Conservation (phyloP, 257 asterid genomes). For the Solanum gracilifrons region DNA sequence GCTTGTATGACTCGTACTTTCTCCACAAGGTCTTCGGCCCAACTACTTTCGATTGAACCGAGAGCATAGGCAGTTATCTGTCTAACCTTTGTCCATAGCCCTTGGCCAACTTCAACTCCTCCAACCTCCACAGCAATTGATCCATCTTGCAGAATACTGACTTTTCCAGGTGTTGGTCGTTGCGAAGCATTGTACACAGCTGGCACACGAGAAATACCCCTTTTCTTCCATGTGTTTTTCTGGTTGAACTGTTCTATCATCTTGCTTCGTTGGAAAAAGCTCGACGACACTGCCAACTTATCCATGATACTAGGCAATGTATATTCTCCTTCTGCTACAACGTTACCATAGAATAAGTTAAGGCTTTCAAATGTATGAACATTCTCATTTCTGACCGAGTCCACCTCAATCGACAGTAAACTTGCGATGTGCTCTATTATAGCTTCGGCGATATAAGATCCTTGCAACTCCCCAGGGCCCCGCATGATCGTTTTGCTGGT, state of each 20-base stretch:
- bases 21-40: slow-evolving; percentile 36
- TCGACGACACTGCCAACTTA: slow-evolving; percentile 32
- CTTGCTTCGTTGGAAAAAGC: slow-evolving; percentile 17
- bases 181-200: slow-evolving; percentile 18
- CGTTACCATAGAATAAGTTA: slow-evolving; percentile 23
- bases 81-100: slow-evolving; percentile 21
- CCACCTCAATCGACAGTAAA: slow-evolving; percentile 35
- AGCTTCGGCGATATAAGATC: slow-evolving; percentile 60
- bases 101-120: slow-evolving; percentile 74
- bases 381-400: slow-evolving; percentile 32
- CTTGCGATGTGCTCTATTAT: slow-evolving; percentile 54
- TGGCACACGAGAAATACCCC: slow-evolving; percentile 70
- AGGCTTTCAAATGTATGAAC: slow-evolving; percentile 52
- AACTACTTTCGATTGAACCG: slow-evolving; percentile 34
- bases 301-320: slow-evolving; percentile 51
- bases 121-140: slow-evolving; percentile 63
- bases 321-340: slow-evolving; percentile 35
- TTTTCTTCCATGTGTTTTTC: slow-evolving; percentile 35
- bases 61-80: slow-evolving; percentile 59
- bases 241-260: slow-evolving; percentile 31
- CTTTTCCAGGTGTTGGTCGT: slow-evolving; percentile 51
- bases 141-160: slow-evolving; percentile 63
- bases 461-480: slow-evolving; percentile 72
- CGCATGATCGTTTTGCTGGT: slow-evolving; percentile 63
- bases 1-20: slow-evolving; percentile 61